Evolutionary conservation across 805 yeast species (phyloP).

Genomic region (Suhomyces canberraensis): DNA sequence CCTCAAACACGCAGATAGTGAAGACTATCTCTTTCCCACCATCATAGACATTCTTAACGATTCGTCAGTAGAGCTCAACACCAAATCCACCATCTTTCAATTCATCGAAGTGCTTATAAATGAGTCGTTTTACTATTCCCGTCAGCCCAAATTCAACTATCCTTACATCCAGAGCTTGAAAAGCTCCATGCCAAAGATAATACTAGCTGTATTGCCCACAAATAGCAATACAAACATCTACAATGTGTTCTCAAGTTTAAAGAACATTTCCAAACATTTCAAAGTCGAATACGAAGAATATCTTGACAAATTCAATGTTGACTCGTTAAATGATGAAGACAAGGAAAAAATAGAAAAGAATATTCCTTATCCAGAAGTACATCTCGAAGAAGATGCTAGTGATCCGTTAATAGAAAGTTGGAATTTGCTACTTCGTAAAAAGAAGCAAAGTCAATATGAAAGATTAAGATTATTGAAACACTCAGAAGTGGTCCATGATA

Average conservation of each 20-base stretch:
- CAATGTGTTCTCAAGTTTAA: conserved; percentile 35
- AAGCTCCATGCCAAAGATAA: conserved; percentile 31
- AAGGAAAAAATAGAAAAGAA: conserved; percentile 25
- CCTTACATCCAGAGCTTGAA: conserved; percentile 37
- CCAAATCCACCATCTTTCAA: conserved; percentile 63
- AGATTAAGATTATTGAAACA: conserved; percentile 39
- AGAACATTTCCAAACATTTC: conserved; percentile 34
- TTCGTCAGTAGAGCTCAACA: conserved; percentile 49
- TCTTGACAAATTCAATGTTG: conserved; percentile 26
- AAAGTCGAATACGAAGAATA: conserved; percentile 26
- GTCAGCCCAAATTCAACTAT: conserved; percentile 34
- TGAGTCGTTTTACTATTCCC: conserved; percentile 33
- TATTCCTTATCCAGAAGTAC: conserved; percentile 33
- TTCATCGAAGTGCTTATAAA: conserved; percentile 61
- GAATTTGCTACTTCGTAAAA: conserved; percentile 44
- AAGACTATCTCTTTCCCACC: conserved; percentile 67
- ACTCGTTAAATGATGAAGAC: conserved; percentile 37
- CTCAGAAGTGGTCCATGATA: conserved; percentile 20
- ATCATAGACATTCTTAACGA: conserved; percentile 58
- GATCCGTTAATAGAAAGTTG: conserved; percentile 42
- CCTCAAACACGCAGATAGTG: conserved; percentile 52
- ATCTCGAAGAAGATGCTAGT: conserved; percentile 15
- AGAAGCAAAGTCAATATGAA: conserved; percentile 52
- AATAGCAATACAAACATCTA: conserved; percentile 34
- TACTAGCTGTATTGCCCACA: conserved; percentile 34